Conservation (phyloP, 768 basidiomycete genomes). For the Gloeopeniophorella convolvens region DNA sequence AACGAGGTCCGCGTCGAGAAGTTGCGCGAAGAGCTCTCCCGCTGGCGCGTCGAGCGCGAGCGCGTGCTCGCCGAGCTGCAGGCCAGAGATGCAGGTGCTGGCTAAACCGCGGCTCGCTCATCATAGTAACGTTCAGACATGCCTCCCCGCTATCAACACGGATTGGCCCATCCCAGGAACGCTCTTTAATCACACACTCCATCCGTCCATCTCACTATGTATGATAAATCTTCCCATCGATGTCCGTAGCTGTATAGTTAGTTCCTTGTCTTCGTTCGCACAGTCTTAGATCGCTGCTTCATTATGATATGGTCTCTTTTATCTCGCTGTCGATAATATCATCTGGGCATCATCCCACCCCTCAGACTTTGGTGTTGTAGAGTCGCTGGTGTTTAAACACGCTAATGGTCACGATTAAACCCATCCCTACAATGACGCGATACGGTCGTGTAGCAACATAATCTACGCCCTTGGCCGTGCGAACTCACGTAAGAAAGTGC, state of each 20-base stretch:
- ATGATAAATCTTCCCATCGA: background rate
- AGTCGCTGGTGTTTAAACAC: too few species aligned
- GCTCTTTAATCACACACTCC: background rate
- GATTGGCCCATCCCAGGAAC: background rate
- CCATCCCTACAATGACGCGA: too few species aligned
- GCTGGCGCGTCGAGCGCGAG: constrained; percentile 58
- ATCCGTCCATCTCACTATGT: background rate
- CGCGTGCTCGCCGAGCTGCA: constrained; percentile 19
- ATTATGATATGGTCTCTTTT: background rate
- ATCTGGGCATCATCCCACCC: too few species aligned
- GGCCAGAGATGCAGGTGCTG: background rate
- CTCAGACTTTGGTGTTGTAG: too few species aligned
- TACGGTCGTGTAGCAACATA: too few species aligned
- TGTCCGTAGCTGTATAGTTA: constrained; percentile 13
- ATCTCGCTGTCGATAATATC: too few species aligned
- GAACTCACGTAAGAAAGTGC: too few species aligned
- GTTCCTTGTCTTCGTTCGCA: background rate
- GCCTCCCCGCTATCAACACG: background rate
- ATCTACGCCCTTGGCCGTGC: too few species aligned
- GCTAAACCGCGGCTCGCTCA: background rate
- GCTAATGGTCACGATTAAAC: too few species aligned
- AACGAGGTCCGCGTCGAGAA: constrained; percentile 54
- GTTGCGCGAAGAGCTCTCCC: constrained; percentile 57
- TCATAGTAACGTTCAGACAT: background rate
- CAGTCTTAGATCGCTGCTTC: background rate